These are phyloP conservation scores for Ophiostoma sp. DNA, from an alignment of 2,329 filamentous ascomycete genomes.

Conservation along the genomic window DNA sequence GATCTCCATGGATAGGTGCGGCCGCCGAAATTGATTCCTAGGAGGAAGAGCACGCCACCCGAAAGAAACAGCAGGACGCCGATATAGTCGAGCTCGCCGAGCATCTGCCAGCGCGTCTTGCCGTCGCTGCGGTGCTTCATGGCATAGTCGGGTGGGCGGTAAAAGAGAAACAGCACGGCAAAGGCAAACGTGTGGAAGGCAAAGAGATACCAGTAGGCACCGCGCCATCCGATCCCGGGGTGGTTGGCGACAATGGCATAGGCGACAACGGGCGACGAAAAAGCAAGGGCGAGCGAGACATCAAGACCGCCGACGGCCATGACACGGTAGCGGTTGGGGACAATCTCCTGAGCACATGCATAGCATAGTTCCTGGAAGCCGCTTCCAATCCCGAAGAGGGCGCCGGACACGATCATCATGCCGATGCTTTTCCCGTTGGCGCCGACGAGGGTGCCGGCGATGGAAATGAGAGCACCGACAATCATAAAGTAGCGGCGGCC, in stretches of 20 bases:
- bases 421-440: conserved; percentile 21
- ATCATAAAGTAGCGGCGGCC: conserved; percentile 25
- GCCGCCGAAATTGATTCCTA: not conserved
- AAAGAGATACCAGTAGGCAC: conserved; percentile 28
- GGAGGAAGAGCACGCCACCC: conserved; percentile 23
- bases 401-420: conserved; percentile 23
- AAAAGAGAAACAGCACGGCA: conserved; percentile 31
- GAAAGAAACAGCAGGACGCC: conserved; percentile 31
- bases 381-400: conserved; percentile 22
- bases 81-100: conserved; percentile 37
- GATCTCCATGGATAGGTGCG: not conserved
- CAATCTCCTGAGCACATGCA: conserved; percentile 22
- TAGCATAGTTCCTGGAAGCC: conserved; percentile 36
- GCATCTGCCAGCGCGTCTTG: conserved; percentile 30
- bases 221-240: conserved; percentile 25
- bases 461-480: conserved; percentile 19
- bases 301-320: conserved; percentile 23
- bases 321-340: conserved; percentile 24
- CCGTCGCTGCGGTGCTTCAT: conserved; percentile 33
- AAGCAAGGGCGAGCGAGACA: conserved; percentile 22
- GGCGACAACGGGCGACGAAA: not conserved
- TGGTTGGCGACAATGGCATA: conserved; percentile 27
- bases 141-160: conserved; percentile 36
- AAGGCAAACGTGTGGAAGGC: conserved; percentile 29
- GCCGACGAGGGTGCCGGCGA: conserved; percentile 21